phyloP scores from a whole-genome alignment of 2,329 filamentous ascomycete species.

The Chaetomium sp. region DNA sequence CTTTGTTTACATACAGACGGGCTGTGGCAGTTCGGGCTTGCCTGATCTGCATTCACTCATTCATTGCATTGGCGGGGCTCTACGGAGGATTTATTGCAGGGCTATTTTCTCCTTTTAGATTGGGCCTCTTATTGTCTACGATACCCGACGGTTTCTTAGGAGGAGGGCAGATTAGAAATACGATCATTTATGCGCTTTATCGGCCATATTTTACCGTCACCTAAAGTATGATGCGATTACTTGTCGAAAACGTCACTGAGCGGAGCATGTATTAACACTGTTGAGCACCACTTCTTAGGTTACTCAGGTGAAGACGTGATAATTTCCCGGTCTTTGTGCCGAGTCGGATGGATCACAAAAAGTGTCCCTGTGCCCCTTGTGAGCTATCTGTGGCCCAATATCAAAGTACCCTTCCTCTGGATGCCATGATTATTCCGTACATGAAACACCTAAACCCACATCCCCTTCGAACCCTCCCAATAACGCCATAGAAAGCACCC shows the following conservation, averaged over 20 bases:
- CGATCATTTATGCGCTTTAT: slow-evolving; percentile 1
- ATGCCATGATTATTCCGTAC: background rate
- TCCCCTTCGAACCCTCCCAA: background rate
- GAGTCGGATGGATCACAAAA: background rate
- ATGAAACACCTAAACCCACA: background rate
- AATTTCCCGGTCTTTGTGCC: background rate
- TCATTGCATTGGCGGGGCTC: slow-evolving; percentile 15
- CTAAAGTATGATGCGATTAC: background rate
- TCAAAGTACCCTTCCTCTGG: background rate
- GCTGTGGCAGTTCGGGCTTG: background rate
- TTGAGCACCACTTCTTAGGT: no score
- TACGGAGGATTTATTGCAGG: background rate
- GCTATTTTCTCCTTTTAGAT: slow-evolving; percentile 19
- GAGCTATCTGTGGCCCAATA: background rate
- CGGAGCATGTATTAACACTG: no score
- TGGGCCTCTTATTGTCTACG: slow-evolving; percentile 21
- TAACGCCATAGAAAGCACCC: background rate
- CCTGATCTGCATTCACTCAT: background rate
- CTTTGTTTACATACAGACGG: background rate
- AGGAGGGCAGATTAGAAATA: background rate
- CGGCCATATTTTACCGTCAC: background rate
- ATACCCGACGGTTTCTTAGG: slow-evolving; percentile 18
- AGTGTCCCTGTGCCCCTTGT: background rate
- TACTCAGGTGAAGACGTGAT: no score
- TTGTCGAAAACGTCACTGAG: background rate